Base-by-base conservation (phyloP, 768 basidiomycete genomes). In the Russula virescens region DNA sequence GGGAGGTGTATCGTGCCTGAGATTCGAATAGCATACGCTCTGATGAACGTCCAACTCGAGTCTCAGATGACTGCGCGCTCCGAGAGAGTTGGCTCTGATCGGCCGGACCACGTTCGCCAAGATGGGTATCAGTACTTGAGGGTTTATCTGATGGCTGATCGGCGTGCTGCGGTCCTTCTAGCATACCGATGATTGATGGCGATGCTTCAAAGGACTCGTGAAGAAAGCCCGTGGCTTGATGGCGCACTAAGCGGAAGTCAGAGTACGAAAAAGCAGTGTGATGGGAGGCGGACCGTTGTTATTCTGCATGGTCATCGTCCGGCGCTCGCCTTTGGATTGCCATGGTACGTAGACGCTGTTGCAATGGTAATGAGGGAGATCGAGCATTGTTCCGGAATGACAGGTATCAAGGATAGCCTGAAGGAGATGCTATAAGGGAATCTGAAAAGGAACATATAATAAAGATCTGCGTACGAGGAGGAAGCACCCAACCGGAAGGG, bases 351-450 rank as follows among this genome's bases (percentile, higher is more conserved):
- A 71, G 13, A 69, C 57, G 0, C 31, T 48, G 47, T 72, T 69
- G 56, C 71, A 72, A 16, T 66, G 51, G 47, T 69, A 56, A 49
- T 72, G 71, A 0, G 65, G 68, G 21, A 72, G 63, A 35, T 71
- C 68, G 11, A 72, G 66, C 10, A 72, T 10, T 0, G 71, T 72
- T 25, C 69, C 70, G 4, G 69, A 70, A 21, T 71, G 69, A 28
- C 70, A 70, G 2, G 68, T 63, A 52, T 72, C 70, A 49, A 72
- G 66, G 18, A 72, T 49, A 2, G 69, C 68, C 68, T 70, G 21
- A 13, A 48, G 8, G 16, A 42, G 3, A 31, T 34, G 26, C 3
- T 10, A 16, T 55, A 4, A 25, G 19, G 19, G 21, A 4, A 42
- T 26, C 8, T 1, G 25, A 28, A 34, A 19, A 28, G 3, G 18